Evolutionary conservation across 345 rosid genomes (phyloP).

Genomic region (Nephelium lappaceum): DNA sequence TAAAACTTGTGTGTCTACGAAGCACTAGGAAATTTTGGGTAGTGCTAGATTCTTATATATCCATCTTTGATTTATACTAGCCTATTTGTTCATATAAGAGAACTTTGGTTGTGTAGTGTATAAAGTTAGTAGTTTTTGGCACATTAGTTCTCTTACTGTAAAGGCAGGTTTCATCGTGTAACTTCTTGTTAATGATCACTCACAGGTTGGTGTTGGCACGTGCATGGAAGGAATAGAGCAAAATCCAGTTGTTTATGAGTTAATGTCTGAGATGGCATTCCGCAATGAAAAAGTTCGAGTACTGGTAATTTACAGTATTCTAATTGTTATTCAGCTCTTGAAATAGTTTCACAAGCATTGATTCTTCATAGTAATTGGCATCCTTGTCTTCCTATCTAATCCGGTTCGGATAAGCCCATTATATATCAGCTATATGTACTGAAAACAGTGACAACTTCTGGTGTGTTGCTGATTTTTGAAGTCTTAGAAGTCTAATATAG

Average conservation of each 20-base stretch:
- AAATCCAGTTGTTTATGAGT: slow-evolving; percentile 87
- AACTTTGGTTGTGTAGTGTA: slow-evolving; percentile 2
- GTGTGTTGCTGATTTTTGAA: too few relatives aligned
- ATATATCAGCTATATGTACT: neutral
- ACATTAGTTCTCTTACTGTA: neutral
- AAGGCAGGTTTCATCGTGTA: slow-evolving; percentile 7
- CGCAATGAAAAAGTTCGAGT: slow-evolving; percentile 68
- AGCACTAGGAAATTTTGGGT: neutral
- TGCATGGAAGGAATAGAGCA: slow-evolving; percentile 99
- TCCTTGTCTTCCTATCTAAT: neutral
- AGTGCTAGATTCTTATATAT: too few relatives aligned
- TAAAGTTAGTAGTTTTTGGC: neutral
- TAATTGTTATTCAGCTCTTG: slow-evolving; percentile 9
- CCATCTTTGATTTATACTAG: too few relatives aligned
- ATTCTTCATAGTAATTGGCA: neutral
- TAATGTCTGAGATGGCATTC: slow-evolving; percentile 96
- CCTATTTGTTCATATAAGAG: neutral
- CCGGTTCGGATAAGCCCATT: neutral
- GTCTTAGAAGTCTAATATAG: too few relatives aligned
- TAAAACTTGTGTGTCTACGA: neutral
- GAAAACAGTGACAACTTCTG: too few relatives aligned
- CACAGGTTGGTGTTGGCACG: slow-evolving; percentile 92
- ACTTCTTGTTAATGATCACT: slow-evolving; percentile 11
- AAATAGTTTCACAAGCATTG: neutral
- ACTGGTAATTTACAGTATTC: slow-evolving; percentile 47